Percentiles rank a stretch among this genome's conserved stretches.
Evolutionary conservation across 495 filamentous ascomycete genomes (phyloP).

Genomic region (Glutinoglossum americanum): DNA sequence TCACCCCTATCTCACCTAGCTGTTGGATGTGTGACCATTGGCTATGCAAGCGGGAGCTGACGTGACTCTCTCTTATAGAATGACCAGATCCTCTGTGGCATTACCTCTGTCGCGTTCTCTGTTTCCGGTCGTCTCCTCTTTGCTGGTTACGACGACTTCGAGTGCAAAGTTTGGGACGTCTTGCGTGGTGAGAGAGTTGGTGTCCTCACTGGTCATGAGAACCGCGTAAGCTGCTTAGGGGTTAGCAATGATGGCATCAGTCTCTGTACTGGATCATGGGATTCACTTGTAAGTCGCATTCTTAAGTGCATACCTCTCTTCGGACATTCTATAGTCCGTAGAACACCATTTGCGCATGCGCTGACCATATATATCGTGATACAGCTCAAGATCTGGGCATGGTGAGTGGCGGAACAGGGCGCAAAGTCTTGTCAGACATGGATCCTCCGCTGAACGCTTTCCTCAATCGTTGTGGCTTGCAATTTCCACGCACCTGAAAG

Average conservation of each 20-base stretch:
- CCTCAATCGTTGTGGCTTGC: not conserved
- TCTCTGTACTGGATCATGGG: conserved; percentile 98
- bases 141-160: conserved; percentile 96
- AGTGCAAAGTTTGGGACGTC: conserved; percentile 99
- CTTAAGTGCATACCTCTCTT: not conserved
- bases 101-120: conserved; percentile 94
- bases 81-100: conserved; percentile 91
- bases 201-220: conserved; percentile 89
- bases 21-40: not conserved
- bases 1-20: not conserved
- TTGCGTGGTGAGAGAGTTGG: conserved; percentile 93
- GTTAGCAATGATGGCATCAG: conserved; percentile 98
- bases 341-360: not conserved
- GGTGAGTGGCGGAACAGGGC: conserved; percentile 9
- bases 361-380: conserved; percentile 1
- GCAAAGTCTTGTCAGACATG: not conserved
- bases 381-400: conserved; percentile 79
- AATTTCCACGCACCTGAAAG: not conserved
- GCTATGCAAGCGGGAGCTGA: conserved; percentile 5
- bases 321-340: not conserved
- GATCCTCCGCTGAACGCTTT: not conserved
- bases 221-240: conserved; percentile 92
- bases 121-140: conserved; percentile 91
- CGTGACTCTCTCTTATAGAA: conserved; percentile 31
- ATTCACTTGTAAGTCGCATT: conserved; percentile 63